Conservation (phyloP, 371 early-diverging fungal genomes). For the Nematocida parisii region DNA sequence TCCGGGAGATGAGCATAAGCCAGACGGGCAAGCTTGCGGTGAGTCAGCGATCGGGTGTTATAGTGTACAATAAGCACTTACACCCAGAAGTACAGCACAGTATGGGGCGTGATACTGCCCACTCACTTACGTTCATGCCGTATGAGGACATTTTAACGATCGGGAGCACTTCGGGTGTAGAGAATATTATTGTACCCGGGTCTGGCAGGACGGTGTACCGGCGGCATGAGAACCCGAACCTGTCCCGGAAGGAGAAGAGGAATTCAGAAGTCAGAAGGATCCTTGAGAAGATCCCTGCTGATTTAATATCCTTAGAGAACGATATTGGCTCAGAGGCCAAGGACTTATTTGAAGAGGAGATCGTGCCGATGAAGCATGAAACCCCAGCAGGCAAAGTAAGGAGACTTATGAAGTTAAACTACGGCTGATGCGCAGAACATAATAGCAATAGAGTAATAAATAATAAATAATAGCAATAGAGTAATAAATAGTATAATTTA, state of each 20-base stretch:
- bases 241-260: slow-evolving; percentile 20
- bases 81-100: slow-evolving; percentile 84
- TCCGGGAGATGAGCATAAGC: slow-evolving; percentile 76
- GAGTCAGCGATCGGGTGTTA: slow-evolving; percentile 75
- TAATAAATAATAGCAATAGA: no score
- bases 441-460: no score
- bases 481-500: no score
- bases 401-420: slow-evolving; percentile 40
- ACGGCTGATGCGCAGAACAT: slow-evolving; percentile 19
- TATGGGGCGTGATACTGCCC: slow-evolving; percentile 71
- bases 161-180: slow-evolving; percentile 79
- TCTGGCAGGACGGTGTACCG: slow-evolving; percentile 24
- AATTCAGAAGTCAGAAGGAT: slow-evolving; percentile 42
- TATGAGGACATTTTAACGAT: slow-evolving; percentile 91
- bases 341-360: slow-evolving; percentile 39
- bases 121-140: slow-evolving; percentile 78
- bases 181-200: slow-evolving; percentile 83
- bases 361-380: slow-evolving; percentile 44
- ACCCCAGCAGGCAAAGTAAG: slow-evolving; percentile 57
- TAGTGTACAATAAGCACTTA: slow-evolving; percentile 71
- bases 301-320: slow-evolving; percentile 50
- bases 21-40: slow-evolving; percentile 82
- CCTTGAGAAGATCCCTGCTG: slow-evolving; percentile 55
- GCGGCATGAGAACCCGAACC: slow-evolving; percentile 31
- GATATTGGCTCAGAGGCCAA: slow-evolving; percentile 40